A percentile compares a stretch with the other conserved stretches of the same genome.
Evolutionary conservation across 1,284 basidiomycete genomes (phyloP).

Genomic region (Salmacisia buchloeana): DNA sequence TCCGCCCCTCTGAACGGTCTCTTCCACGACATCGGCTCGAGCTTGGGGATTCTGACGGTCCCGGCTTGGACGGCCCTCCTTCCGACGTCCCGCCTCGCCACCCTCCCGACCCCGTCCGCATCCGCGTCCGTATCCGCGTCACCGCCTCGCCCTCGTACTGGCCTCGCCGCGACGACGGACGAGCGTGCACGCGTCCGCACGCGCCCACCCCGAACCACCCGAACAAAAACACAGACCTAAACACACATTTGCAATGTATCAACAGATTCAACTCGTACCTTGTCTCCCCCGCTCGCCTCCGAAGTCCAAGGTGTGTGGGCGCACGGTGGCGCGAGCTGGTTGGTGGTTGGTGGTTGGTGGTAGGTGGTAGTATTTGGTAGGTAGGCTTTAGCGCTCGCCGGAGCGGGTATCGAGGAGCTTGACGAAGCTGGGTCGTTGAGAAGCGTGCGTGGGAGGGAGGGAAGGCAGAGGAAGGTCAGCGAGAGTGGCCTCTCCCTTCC

Average conservation of each 20-base stretch:
- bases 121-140: neutral
- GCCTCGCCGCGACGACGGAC: neutral
- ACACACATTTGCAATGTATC: neutral
- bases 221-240: too few species aligned
- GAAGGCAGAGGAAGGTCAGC: neutral
- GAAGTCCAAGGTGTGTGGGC: too few species aligned
- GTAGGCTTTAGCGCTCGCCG: neutral
- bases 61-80: neutral
- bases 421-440: slow-evolving; percentile 13
- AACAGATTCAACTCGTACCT: slow-evolving; percentile 8
- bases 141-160: neutral
- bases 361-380: too few species aligned
- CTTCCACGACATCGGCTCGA: too few species aligned
- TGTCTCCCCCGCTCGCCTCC: too few species aligned
- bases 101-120: neutral
- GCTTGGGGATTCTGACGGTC: too few species aligned
- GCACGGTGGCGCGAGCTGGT: too few species aligned
- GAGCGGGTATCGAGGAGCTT: slow-evolving; percentile 24
- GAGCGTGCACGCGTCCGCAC: neutral
- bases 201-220: too few species aligned
- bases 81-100: neutral
- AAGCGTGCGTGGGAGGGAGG: neutral
- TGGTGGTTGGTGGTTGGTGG: too few species aligned
- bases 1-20: neutral
- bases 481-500: neutral